A percentile compares a stretch with the other conserved stretches of the same genome.
Conservation (phyloP, 2,329 filamentous ascomycete species). For the Venturia nashicola region DNA sequence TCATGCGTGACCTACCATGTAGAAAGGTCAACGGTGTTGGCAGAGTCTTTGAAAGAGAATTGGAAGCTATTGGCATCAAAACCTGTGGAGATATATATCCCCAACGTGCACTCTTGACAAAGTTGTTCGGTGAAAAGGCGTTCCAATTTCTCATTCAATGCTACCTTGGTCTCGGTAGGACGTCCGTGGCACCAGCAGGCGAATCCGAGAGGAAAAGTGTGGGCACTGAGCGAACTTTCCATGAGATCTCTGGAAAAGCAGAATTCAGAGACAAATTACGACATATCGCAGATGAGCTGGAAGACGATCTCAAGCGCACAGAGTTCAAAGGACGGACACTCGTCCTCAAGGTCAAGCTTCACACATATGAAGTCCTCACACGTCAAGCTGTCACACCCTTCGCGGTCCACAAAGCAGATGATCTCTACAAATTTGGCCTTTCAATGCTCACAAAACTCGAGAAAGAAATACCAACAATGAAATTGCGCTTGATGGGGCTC, state of each 20-base stretch:
- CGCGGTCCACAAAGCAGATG: conserved; percentile 54
- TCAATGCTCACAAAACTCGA: conserved; percentile 78
- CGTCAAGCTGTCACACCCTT: conserved; percentile 66
- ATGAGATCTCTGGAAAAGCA: conserved; percentile 57
- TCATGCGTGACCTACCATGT: conserved; percentile 73
- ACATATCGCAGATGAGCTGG: conserved; percentile 72
- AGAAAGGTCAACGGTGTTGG: conserved; percentile 94
- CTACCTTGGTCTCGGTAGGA: conserved; percentile 77
- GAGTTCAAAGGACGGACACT: conserved; percentile 84
- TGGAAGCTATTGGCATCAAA: conserved; percentile 75
- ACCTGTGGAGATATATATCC: conserved; percentile 80
- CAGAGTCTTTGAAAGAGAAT: conserved; percentile 80
- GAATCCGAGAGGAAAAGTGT: conserved; percentile 89
- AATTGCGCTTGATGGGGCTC: conserved; percentile 73
- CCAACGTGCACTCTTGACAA: conserved; percentile 59
- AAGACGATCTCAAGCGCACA: conserved; percentile 68
- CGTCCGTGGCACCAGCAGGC: conserved; percentile 72
- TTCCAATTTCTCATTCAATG: conserved; percentile 76
- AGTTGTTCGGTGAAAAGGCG: conserved; percentile 82
- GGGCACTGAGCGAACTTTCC: conserved; percentile 85
- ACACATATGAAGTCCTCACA: conserved; percentile 85
- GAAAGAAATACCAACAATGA: conserved; percentile 70
- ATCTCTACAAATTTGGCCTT: conserved; percentile 69
- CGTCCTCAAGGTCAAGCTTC: conserved; percentile 83
- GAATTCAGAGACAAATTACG: conserved; percentile 66